Evolutionary conservation across 148 eudicot species (phyloP), one percentile per base, ranked within the genome.

Genomic region (Silene conica): DNA sequence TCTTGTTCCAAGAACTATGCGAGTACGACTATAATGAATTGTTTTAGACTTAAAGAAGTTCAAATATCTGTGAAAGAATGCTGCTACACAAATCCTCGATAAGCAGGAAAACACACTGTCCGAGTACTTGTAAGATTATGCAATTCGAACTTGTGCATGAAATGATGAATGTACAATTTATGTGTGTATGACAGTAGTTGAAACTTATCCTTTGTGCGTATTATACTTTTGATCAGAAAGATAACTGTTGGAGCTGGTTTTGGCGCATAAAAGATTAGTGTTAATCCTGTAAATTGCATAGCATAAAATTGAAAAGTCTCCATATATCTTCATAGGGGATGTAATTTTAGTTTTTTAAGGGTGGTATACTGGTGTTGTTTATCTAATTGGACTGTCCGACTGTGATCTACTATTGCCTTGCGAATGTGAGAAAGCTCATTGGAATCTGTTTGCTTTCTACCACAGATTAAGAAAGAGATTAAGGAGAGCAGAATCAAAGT

Each of bases 381-480:
- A 31, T 31, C 34, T 31, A 31, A 31, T 2, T 74, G 34, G 71
- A 8, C 43, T 60, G 64, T 2, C 66, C 21, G 71, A 8, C 43
- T 60, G 64, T 22, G 57, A 3, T 72, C 54, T 31, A 16, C 38
- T 41, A 8, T 61, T 58, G 6, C 31, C 7, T 63, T 58, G 5
- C 41, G 7, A 70, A 31, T 3, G 34, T 31, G 34, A 1, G 34
- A 31, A 46, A 56, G 46, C 56, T 76, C 76, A 64, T 48, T 31
- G 57, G 54, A 19, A 18, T 28, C 63, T 41, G 26, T 50, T 31
- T 70, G 58, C 50, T 28, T 72, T 73, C 8, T 43, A 28, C 57
- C 16, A 25, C 91, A 95, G 97, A 85, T 89, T 62, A 95, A 95
- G 87, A 92, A 82, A 79, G 99, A 92, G 86, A 95, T 95, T 82